These are phyloP conservation scores for Apiotrichum veenhuisii DNA, from an alignment of 1,284 basidiomycete species.

Conservation along the genomic window DNA sequence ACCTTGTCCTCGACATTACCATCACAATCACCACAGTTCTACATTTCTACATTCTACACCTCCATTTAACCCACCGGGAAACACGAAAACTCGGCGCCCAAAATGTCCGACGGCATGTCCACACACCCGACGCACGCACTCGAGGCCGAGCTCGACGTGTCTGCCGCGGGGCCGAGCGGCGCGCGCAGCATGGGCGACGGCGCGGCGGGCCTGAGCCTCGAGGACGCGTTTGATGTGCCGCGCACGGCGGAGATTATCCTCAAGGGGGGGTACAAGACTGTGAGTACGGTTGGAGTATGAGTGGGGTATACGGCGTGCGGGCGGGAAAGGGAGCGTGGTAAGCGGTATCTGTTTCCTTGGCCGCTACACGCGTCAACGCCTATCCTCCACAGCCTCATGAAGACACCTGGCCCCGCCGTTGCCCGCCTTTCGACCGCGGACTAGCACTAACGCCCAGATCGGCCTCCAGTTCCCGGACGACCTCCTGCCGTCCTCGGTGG, in stretches of 20 bases:
- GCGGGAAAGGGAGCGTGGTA: neutral
- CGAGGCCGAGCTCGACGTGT: slow-evolving; percentile 29
- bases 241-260: slow-evolving; percentile 45
- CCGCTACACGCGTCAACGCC: too few relatives aligned
- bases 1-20: neutral
- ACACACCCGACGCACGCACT: slow-evolving; percentile 47
- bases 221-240: slow-evolving; percentile 50
- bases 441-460: slow-evolving; percentile 54
- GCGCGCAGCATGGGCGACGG: slow-evolving; percentile 35
- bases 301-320: too few relatives aligned
- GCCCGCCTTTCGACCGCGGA: neutral
- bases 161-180: slow-evolving; percentile 18
- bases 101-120: slow-evolving; percentile 44
- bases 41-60: neutral
- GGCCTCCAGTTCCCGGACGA: slow-evolving; percentile 97
- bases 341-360: neutral
- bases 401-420: too few relatives aligned
- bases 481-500: slow-evolving; percentile 79
- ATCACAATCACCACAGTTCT: neutral
- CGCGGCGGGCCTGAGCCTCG: slow-evolving; percentile 29
- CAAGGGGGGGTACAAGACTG: slow-evolving; percentile 48
- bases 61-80: neutral
- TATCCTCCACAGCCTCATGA: too few relatives aligned
- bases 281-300: slow-evolving; percentile 28
- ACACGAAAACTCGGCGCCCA: slow-evolving; percentile 9